These are phyloP conservation scores for Penicillium occitanis DNA, from an alignment of 2,329 filamentous ascomycete species.

Conservation along the genomic window DNA sequence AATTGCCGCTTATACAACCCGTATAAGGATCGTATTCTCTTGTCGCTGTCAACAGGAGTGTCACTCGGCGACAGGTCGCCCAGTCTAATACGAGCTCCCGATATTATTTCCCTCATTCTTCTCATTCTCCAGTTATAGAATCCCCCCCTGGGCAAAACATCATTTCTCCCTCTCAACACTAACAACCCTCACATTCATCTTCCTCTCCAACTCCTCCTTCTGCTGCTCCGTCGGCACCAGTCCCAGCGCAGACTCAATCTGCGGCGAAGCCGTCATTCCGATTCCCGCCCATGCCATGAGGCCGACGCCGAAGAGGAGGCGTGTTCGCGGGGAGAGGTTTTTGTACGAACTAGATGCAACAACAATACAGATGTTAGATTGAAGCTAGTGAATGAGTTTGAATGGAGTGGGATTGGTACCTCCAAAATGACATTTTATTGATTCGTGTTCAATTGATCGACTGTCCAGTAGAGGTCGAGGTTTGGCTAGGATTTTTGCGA, in stretches of 20 bases:
- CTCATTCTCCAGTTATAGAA: too few species aligned
- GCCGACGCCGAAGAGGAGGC: conserved; percentile 68
- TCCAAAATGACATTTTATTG: conserved; percentile 40
- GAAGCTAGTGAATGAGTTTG: not conserved
- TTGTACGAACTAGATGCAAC: conserved; percentile 61
- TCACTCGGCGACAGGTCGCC: not conserved
- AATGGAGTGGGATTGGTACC: conserved; percentile 25
- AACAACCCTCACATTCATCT: conserved; percentile 37
- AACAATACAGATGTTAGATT: not conserved
- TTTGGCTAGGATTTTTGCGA: not conserved
- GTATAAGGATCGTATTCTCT: not conserved
- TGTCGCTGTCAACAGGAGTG: not conserved
- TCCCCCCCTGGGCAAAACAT: not conserved
- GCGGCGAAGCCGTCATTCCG: conserved; percentile 72
- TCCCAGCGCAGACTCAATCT: conserved; percentile 70
- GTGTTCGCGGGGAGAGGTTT: conserved; percentile 68
- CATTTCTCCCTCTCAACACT: conserved; percentile 33
- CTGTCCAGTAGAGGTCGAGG: not conserved
- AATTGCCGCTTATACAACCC: not conserved
- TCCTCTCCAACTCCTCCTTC: conserved; percentile 60
- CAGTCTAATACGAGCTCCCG: not conserved
- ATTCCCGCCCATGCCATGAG: conserved; percentile 73
- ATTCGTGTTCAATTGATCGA: not conserved
- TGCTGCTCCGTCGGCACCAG: conserved; percentile 72
- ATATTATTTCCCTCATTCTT: too few species aligned